Evolutionary conservation across 306 rosid species (phyloP).

Genomic region (Pyrus betulifolia): DNA sequence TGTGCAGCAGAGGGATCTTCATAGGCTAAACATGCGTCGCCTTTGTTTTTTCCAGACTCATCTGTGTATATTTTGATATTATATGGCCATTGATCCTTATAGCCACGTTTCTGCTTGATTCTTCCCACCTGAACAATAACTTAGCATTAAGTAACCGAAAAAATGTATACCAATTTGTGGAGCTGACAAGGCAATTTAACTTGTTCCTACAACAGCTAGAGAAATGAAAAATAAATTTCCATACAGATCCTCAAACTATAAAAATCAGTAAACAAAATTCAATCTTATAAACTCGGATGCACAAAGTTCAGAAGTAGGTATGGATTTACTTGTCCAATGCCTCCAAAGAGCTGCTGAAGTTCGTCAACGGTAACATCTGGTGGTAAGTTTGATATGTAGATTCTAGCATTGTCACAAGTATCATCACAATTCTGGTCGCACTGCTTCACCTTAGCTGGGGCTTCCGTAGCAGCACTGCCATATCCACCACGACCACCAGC

Average conservation of each 20-base stretch:
- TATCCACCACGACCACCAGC: constrained; percentile 66
- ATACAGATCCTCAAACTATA: background rate
- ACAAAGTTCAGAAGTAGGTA: constrained; percentile 19
- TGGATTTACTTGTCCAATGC: constrained; percentile 93
- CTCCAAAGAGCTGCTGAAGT: constrained; percentile 86
- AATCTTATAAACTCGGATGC: background rate
- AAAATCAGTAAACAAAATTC: background rate
- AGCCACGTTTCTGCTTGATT: constrained; percentile 97
- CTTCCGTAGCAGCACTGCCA: constrained; percentile 59
- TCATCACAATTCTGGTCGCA: constrained; percentile 85
- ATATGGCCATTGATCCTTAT: constrained; percentile 99
- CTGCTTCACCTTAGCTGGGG: constrained; percentile 76
- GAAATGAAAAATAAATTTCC: background rate
- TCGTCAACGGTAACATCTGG: constrained; percentile 87
- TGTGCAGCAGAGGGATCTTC: constrained; percentile 99
- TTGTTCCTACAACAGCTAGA: background rate
- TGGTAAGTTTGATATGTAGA: constrained; percentile 91
- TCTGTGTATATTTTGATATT: constrained; percentile 90
- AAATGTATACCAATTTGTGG: background rate
- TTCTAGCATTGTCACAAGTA: constrained; percentile 90
- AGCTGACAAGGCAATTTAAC: background rate
- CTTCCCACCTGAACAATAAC: constrained; percentile 66
- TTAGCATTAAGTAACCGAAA: background rate
- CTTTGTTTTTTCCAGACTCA: constrained; percentile 86
- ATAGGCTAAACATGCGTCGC: constrained; percentile 85